Evolutionary conservation across 768 basidiomycete species (phyloP).

Genomic region (Phaeotremella skinneri): DNA sequence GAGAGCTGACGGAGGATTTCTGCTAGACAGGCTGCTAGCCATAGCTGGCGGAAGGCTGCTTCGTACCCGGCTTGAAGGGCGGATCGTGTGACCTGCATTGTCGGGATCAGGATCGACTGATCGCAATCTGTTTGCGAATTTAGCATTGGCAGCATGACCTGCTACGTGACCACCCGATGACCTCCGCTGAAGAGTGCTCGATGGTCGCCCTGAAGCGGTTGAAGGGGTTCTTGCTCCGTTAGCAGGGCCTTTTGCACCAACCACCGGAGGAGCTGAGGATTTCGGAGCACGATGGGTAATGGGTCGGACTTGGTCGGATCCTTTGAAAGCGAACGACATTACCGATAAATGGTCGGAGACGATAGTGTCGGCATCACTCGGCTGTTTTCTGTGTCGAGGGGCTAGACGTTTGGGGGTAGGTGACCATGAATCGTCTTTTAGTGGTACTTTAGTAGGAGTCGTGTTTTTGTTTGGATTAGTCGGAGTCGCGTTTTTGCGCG

Average conservation of each 20-base stretch:
- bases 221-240: slow-evolving; percentile 48
- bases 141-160: slow-evolving; percentile 66
- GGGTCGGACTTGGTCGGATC: slow-evolving; percentile 31
- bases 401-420: slow-evolving; percentile 59
- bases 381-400: slow-evolving; percentile 83
- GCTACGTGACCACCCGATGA: slow-evolving; percentile 23
- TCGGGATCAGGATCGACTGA: slow-evolving; percentile 57
- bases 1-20: slow-evolving; percentile 1
- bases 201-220: slow-evolving; percentile 59
- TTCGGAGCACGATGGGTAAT: slow-evolving; percentile 5
- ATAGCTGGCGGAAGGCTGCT: slow-evolving; percentile 39
- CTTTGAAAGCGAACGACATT: slow-evolving; percentile 48
- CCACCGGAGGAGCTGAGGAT: not conserved
- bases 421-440: slow-evolving; percentile 64
- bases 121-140: slow-evolving; percentile 81
- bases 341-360: slow-evolving; percentile 39
- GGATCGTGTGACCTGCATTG: slow-evolving; percentile 13
- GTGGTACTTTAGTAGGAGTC: slow-evolving; percentile 53
- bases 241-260: not conserved
- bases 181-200: slow-evolving; percentile 12
- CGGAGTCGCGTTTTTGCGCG: slow-evolving; percentile 5
- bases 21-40: not conserved
- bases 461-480: slow-evolving; percentile 54
- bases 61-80: slow-evolving; percentile 21
- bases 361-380: slow-evolving; percentile 55